Conservation (phyloP, 2,329 filamentous ascomycete species). For the Berkeleyomyces basicola region DNA sequence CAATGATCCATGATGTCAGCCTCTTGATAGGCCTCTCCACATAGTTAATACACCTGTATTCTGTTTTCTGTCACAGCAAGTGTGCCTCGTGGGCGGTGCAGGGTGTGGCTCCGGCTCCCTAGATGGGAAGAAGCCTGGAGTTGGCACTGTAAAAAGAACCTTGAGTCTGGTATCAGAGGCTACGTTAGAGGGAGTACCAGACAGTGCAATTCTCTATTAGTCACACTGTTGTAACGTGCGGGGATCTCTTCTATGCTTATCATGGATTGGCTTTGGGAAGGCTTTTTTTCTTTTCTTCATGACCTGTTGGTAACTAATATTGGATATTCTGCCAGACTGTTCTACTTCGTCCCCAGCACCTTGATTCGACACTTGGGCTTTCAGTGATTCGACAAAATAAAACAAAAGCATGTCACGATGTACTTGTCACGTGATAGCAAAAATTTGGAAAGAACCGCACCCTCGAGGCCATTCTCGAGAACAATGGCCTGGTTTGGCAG, state of each 20-base stretch:
- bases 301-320: too few species aligned
- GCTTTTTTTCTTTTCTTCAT: neutral
- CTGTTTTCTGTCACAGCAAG: neutral
- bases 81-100: slow-evolving; percentile 6
- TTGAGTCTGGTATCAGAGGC: too few species aligned
- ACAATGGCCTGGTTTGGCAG: neutral
- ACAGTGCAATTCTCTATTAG: neutral
- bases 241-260: neutral
- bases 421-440: neutral
- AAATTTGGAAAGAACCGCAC: neutral
- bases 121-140: neutral
- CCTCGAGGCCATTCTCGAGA: neutral
- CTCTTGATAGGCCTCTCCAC: neutral
- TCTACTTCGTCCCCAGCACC: too few species aligned
- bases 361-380: too few species aligned
- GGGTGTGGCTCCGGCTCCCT: neutral
- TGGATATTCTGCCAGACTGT: too few species aligned
- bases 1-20: neutral
- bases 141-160: neutral
- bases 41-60: neutral
- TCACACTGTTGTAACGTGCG: neutral
- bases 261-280: neutral
- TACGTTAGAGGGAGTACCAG: neutral
- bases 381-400: neutral
- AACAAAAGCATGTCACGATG: neutral